Percentiles rank a stretch among this genome's conserved stretches.
These are phyloP conservation scores for Cryphonectria carpinicola DNA, from an alignment of 2,329 filamentous ascomycete species.

Conservation along the genomic window DNA sequence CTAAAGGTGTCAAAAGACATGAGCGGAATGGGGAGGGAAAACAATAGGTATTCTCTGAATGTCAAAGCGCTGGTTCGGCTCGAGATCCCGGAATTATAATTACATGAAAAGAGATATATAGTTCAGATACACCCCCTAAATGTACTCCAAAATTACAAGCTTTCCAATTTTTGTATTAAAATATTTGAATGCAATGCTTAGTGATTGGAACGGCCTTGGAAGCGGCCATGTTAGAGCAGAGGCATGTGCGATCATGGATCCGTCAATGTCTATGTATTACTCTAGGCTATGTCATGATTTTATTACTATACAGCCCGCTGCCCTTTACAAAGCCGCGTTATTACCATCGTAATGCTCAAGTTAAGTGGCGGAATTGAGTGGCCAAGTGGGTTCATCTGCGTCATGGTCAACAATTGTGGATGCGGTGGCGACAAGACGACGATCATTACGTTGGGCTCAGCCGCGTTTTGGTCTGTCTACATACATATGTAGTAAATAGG, in stretches of 20 bases:
- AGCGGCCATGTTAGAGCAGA: too few relatives aligned
- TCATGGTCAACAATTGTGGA: constrained; percentile 8
- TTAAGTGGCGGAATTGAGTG: background rate
- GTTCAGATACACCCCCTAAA: too few relatives aligned
- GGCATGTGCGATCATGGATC: background rate
- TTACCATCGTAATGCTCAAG: background rate
- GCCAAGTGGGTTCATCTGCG: constrained; percentile 7
- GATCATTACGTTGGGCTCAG: constrained; percentile 19
- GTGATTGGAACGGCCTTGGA: too few relatives aligned
- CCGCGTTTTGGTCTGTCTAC: background rate
- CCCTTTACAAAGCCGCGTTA: background rate
- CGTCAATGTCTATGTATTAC: background rate
- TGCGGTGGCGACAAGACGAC: constrained; percentile 6
- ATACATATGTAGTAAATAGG: background rate
- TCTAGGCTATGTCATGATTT: background rate
- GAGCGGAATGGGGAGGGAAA: too few relatives aligned
- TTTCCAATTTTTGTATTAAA: too few relatives aligned
- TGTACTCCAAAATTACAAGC: too few relatives aligned
- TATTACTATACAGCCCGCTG: background rate
- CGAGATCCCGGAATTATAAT: too few relatives aligned
- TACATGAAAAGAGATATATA: too few relatives aligned
- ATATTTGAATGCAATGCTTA: too few relatives aligned
- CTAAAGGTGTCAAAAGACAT: background rate
- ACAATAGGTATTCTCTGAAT: too few relatives aligned
- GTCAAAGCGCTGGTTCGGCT: too few relatives aligned